Evolutionary conservation across 2,329 filamentous ascomycete genomes (phyloP).

Genomic region (Samsoniella hepiali): DNA sequence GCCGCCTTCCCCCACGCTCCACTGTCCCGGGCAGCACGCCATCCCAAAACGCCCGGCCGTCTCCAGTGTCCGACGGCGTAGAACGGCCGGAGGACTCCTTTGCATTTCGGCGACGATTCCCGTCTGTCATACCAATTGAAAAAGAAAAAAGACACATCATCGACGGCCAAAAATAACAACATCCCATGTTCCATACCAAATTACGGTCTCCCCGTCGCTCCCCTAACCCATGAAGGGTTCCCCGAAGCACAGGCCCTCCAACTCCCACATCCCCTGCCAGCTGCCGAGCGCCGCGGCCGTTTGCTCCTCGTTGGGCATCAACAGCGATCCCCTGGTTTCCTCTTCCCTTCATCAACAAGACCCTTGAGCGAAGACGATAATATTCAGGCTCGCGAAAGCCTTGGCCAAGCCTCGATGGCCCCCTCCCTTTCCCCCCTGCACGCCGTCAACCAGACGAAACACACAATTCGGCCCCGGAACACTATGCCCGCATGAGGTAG

Average conservation of each 20-base stretch:
- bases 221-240: not conserved
- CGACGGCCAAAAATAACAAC: not conserved
- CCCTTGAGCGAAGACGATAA: not conserved
- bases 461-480: not conserved
- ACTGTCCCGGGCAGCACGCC: not conserved
- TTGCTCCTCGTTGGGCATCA: slow-evolving; percentile 17
- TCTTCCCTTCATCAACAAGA: not conserved
- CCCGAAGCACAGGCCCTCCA: slow-evolving; percentile 2
- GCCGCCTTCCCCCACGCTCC: not conserved
- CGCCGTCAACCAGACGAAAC: slow-evolving; percentile 9
- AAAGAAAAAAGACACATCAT: not conserved
- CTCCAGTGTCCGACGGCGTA: slow-evolving; percentile 14
- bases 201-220: slow-evolving; percentile 1
- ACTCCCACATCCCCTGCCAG: not conserved
- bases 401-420: too few species aligned
- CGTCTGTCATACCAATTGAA: not conserved
- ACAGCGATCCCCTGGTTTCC: not conserved
- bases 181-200: not conserved
- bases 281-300: not conserved
- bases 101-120: not conserved
- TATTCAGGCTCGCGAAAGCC: slow-evolving; percentile 5
- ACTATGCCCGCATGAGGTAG: not conserved
- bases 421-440: not conserved
- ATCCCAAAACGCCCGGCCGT: not conserved
- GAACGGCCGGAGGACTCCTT: slow-evolving; percentile 5